These are phyloP conservation scores for Moricandia arvensis DNA, from an alignment of 345 rosid species.

Conservation along the genomic window DNA sequence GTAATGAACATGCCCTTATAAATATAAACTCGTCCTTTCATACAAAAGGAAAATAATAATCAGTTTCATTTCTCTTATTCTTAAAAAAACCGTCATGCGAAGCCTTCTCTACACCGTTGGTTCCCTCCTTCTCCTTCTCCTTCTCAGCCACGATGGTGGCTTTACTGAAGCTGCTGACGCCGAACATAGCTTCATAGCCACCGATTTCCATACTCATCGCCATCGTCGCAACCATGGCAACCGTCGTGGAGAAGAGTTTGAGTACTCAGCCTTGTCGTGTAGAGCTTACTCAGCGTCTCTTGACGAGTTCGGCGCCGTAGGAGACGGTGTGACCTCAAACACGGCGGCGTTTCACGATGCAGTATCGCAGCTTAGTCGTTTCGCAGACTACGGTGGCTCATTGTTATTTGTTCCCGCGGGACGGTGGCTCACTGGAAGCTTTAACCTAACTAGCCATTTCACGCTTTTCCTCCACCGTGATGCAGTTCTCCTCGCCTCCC, in stretches of 20 bases:
- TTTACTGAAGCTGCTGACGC: conserved; percentile 8
- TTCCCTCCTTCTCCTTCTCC: conserved; percentile 19
- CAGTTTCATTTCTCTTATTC: conserved; percentile 6
- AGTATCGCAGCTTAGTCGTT: conserved; percentile 55
- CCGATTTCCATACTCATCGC: conserved; percentile 22
- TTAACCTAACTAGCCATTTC: conserved; percentile 87
- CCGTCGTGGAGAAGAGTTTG: conserved; percentile 41
- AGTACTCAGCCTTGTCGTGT: conserved; percentile 57
- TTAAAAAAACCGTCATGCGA: conserved; percentile 21
- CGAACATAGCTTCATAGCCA: conserved; percentile 19
- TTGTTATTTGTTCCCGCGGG: conserved; percentile 82
- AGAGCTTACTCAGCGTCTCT: conserved; percentile 70
- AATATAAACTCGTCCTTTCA: conserved; percentile 7
- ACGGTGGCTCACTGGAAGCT: conserved; percentile 83
- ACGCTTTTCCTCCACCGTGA: conserved; percentile 74
- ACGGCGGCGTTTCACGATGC: conserved; percentile 72
- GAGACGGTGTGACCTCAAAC: conserved; percentile 75
- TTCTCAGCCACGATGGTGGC: conserved; percentile 14
- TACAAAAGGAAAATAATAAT: not conserved
- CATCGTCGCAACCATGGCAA: conserved; percentile 45
- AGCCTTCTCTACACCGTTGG: conserved; percentile 22
- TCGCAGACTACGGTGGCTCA: conserved; percentile 62
- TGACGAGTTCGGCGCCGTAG: conserved; percentile 82
- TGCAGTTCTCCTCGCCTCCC: conserved; percentile 79
- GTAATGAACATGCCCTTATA: too few species aligned